Base-by-base conservation (phyloP, 345 rosid species). In the Pseudoturritis turrita region DNA sequence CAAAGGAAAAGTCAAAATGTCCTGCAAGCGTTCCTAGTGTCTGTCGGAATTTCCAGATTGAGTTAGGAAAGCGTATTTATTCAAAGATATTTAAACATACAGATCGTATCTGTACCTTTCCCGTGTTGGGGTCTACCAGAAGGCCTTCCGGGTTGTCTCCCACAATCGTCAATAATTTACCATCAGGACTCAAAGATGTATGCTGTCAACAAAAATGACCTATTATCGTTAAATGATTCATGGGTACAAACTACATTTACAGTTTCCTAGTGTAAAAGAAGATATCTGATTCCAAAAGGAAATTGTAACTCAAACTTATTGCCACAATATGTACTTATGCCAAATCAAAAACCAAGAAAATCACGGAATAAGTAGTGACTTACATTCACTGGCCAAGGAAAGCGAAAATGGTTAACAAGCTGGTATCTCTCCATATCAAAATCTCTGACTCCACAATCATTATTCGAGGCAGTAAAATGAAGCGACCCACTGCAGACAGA, bases 351-450 rank as follows among this genome's bases (percentile, higher is more conserved):
- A 17, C 21, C 14, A 56, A 15, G 45, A 3, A 33, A 33, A 45
- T 2, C 10, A 35, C 37, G 22, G 26, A 69, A 36, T 33, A 36
- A 39, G 62, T 46, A 67, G 46, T 12, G 15, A 56, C 90, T 87
- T 74, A 88, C 96, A 76, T 90, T 90, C 71, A 90, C 94, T 10
- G 94, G 91, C 94, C 96, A 90, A 62, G 79, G 81, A 72, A 77
- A 90, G 37, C 75, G 77, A 33, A 88, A 85, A 70, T 82, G 79
- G 73, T 86, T 86, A 50, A 82, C 49, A 63, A 78, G 88, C 49
- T 80, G 89, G 79, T 83, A 90, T 75, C 74, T 88, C 79, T 88
- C 96, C 96, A 90, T 86, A 76, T 90, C 94, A 78, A 88, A 90
- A 62, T 88, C 91, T 79, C 93, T 70, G 23, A 90, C 89, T 72